Evolutionary conservation across 495 filamentous ascomycete genomes (phyloP).

Genomic region (Lepraria neglecta): DNA sequence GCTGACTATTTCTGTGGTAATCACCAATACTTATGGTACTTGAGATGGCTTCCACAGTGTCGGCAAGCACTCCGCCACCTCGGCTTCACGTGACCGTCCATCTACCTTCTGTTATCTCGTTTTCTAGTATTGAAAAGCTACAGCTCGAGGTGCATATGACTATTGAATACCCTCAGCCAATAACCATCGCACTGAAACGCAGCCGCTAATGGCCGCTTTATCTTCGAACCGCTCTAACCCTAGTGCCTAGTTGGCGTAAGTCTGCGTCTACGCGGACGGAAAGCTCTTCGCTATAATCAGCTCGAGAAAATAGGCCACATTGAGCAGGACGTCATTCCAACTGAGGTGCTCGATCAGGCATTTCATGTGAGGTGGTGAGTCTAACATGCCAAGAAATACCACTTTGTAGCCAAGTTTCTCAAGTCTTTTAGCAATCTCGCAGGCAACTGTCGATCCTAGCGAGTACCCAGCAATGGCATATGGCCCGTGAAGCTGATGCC

Average conservation of each 20-base stretch:
- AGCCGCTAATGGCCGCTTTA: not conserved
- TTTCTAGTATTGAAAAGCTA: not conserved
- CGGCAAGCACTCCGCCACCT: not conserved
- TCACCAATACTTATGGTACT: not conserved
- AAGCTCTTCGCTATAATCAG: too few species aligned
- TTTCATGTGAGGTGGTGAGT: constrained; percentile 48
- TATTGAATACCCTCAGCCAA: constrained; percentile 15
- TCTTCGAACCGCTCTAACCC: not conserved
- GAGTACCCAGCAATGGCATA: constrained; percentile 54
- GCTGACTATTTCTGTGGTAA: not conserved
- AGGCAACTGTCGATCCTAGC: constrained; percentile 48
- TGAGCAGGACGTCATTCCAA: constrained; percentile 31
- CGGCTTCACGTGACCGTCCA: not conserved
- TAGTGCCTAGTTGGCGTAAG: too few species aligned
- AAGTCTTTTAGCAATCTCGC: constrained; percentile 47
- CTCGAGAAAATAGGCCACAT: constrained; percentile 45
- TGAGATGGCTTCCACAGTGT: not conserved
- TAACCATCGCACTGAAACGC: constrained; percentile 9
- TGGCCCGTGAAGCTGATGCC: constrained; percentile 45
- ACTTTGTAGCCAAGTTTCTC: constrained; percentile 31
- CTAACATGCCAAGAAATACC: constrained; percentile 31
- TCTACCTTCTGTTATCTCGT: not conserved
- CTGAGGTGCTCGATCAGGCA: not conserved
- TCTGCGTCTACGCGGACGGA: too few species aligned
- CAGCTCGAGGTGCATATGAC: not conserved